Evolutionary conservation across 2,329 filamentous ascomycete species (phyloP), one percentile per base, ranked within the genome.

Genomic region (Cytospora mali): DNA sequence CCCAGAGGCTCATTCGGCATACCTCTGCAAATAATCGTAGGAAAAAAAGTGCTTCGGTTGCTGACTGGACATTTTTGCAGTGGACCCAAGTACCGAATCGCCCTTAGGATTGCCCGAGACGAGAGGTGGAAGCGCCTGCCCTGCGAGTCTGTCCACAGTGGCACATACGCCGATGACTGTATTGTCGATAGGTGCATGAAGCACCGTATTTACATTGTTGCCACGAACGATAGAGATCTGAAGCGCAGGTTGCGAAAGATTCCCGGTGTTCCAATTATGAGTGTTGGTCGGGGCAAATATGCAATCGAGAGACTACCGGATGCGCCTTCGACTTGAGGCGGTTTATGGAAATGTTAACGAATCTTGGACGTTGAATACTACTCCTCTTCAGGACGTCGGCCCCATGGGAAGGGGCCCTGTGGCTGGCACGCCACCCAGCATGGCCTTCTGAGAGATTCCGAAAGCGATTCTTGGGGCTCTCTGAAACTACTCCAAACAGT

Each of bases 231-330:
- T 82, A 84, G 90, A 68, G 91, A 93, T 69, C 77, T 96, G 64
- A 95, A 96, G 79, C 83, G 92, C 72, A 81, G 93, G 62, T 83
- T 97, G 70, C 83, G 93, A 66, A 97, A 97, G 79, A 75, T 81
- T 50, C 76, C 78, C 48, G 81, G 83, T 75, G 87, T 90, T 62
- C 88, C 88, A 28, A 86, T 91, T 69, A 84, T 97, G 81, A 92
- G 88, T 71, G 92, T 95, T 29, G 91, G 90, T 6, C 85, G 91
- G 71, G 92, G 91, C 52, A 97, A 97, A 77, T 98, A 97, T 76
- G 89, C 94, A 54, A 95, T 99, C 71, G 95, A 98, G 81, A 86
- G 93, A 70, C 77, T 97, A 66, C 93, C 93, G 6, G 91, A 93
- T 75, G 92, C 91, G 42, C 91, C 91, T 35, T 88, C 93, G 68